A percentile compares a stretch with the other conserved stretches of the same genome.
phyloP scores from a whole-genome alignment of 805 yeast genomes.

The Schwanniomyces sp. region DNA sequence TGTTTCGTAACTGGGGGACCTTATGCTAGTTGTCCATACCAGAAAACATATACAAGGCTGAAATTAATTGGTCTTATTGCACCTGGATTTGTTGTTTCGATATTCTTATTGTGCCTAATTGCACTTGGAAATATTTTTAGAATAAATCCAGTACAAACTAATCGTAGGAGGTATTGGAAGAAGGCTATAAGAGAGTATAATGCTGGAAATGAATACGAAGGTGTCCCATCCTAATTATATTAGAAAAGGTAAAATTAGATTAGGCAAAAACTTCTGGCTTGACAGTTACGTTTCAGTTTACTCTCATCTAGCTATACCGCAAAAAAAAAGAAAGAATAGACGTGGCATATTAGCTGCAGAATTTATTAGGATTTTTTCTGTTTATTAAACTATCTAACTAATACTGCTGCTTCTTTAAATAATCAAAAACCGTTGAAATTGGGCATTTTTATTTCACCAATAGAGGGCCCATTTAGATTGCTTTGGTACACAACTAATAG shows the following conservation, averaged over 20 bases:
- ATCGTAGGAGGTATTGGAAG: constrained; percentile 64
- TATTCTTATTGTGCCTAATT: constrained; percentile 51
- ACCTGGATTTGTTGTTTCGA: constrained; percentile 63
- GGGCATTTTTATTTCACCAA: too few relatives aligned
- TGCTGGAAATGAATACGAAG: constrained; percentile 71
- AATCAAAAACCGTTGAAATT: too few relatives aligned
- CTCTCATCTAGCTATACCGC: too few relatives aligned
- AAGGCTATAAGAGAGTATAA: constrained; percentile 53
- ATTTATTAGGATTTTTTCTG: background rate
- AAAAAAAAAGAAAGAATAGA: too few relatives aligned
- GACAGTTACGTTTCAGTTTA: too few relatives aligned
- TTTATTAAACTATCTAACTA: too few relatives aligned
- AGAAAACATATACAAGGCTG: constrained; percentile 49
- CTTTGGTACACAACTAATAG: too few relatives aligned
- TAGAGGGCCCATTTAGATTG: too few relatives aligned
- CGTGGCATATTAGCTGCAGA: background rate
- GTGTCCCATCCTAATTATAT: constrained; percentile 89
- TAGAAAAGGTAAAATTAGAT: too few relatives aligned
- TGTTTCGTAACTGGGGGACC: constrained; percentile 92
- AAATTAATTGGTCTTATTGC: constrained; percentile 63
- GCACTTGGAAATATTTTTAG: constrained; percentile 53
- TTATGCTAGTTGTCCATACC: constrained; percentile 76
- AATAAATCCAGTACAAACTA: constrained; percentile 67
- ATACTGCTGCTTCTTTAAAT: too few relatives aligned
- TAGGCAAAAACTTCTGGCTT: too few relatives aligned